Conservation (phyloP, 1,284 basidiomycete species). For the Ustilago hordei region DNA sequence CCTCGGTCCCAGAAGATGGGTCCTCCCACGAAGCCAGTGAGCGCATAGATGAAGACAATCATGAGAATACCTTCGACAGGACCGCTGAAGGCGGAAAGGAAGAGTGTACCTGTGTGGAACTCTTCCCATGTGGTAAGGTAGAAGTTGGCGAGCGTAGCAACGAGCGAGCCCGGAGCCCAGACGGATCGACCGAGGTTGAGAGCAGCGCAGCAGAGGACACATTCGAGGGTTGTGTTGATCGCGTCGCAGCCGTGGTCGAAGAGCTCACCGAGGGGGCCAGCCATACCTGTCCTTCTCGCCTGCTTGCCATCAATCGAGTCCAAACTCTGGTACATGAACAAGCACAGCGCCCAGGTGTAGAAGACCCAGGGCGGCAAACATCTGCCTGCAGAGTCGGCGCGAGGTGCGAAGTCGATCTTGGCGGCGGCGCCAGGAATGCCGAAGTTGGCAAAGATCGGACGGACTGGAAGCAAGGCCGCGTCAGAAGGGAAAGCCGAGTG, state of each 20-base stretch:
- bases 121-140: slow-evolving; percentile 98
- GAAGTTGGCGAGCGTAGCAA: slow-evolving; percentile 90
- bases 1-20: slow-evolving; percentile 85
- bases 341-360: slow-evolving; percentile 80
- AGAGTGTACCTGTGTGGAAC: slow-evolving; percentile 82
- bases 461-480: slow-evolving; percentile 38
- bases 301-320: slow-evolving; percentile 95
- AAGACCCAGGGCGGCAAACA: slow-evolving; percentile 60
- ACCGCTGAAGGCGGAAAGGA: slow-evolving; percentile 84
- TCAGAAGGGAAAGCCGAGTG: slow-evolving; percentile 46
- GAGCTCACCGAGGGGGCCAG: slow-evolving; percentile 93
- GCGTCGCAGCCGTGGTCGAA: slow-evolving; percentile 92
- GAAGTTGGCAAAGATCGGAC: slow-evolving; percentile 48
- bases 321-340: slow-evolving; percentile 92
- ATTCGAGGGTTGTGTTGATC: slow-evolving; percentile 82
- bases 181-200: slow-evolving; percentile 91
- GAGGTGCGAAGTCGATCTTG: slow-evolving; percentile 36
- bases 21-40: slow-evolving; percentile 74
- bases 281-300: slow-evolving; percentile 92
- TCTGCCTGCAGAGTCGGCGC: slow-evolving; percentile 12
- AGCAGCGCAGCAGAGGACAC: slow-evolving; percentile 52
- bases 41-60: slow-evolving; percentile 80
- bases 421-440: slow-evolving; percentile 46
- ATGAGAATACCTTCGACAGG: slow-evolving; percentile 96
- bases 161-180: slow-evolving; percentile 92